Evolutionary conservation across 1,139 yeast genomes (phyloP), one percentile per base, ranked within the genome.

Genomic region (Nakaseomyces glabratus): DNA sequence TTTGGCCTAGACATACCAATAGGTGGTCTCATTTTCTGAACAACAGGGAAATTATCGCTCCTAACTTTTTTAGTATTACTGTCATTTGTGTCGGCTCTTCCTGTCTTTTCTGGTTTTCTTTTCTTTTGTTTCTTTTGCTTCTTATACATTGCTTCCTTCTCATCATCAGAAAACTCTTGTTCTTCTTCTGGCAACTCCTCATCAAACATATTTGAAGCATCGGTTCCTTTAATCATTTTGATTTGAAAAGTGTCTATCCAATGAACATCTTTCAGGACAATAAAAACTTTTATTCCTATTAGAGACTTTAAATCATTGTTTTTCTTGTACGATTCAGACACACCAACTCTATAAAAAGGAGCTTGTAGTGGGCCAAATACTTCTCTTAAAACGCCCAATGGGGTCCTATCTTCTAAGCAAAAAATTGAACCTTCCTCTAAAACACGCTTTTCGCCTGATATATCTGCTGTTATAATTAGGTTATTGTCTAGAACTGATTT

Each of bases 131-230:
- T 82, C 49, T 73, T 75, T 34, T 53, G 52, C 41, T 59, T 60
- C 41, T 63, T 64, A 34, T 45, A 55, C 32, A 49, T 56, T 38
- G 62, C 60, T 41, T 88, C 97, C 47, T 70, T 70, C 55, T 88
- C 96, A 58, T 90, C 97, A 52, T 90, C 97, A 1, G 95, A 84
- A 35, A 79, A 90, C 50, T 90, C 97, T 55, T 85, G 95, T 54
- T 90, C 97, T 25, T 82, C 93, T 47, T 76, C 84, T 0, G 95
- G 88, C 16, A 88, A 60, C 50, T 90, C 99, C 61, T 90, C 98
- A 57, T 90, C 98, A 54, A 85, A 82, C 54, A 85, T 78, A 48
- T 90, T 90, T 51, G 94, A 81, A 0, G 98, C 98, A 61, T 90
- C 99, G 1, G 90, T 79, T 10, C 97, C 98, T 50, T 80, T 86